These are phyloP conservation scores for Rhipidocladum racemiflorum DNA, from an alignment of 176 grass and related monocot genomes.

Conservation along the genomic window DNA sequence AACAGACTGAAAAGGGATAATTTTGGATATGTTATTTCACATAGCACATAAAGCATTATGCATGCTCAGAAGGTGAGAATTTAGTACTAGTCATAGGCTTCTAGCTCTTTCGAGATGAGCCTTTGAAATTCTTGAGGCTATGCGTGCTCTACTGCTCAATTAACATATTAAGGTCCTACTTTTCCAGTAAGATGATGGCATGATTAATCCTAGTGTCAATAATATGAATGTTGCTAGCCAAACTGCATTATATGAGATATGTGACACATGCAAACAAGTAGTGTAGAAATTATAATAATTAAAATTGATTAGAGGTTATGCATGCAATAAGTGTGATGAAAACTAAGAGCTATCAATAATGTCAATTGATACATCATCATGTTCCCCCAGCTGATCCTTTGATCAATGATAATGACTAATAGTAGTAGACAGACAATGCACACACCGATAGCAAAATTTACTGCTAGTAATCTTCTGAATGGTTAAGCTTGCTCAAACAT, in stretches of 20 bases:
- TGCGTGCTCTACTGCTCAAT: neutral
- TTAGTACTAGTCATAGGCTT: too few relatives aligned
- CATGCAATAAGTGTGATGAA: too few relatives aligned
- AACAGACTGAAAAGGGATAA: neutral
- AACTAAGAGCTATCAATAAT: neutral
- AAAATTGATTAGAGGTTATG: neutral
- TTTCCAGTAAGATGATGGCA: neutral
- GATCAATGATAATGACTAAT: neutral
- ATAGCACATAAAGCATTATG: neutral
- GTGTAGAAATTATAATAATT: constrained; percentile 2
- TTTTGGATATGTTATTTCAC: constrained; percentile 35
- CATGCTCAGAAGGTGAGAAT: too few relatives aligned
- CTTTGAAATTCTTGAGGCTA: neutral
- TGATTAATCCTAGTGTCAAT: neutral
- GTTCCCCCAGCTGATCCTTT: neutral
- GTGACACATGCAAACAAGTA: neutral
- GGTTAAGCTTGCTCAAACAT: neutral
- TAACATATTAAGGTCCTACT: neutral
- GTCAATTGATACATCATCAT: neutral
- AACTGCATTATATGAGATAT: neutral
- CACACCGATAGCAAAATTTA: neutral
- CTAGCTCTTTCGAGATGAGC: neutral
- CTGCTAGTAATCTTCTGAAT: neutral
- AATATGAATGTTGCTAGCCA: neutral
- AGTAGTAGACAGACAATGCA: neutral